Conservation (phyloP, 306 rosid genomes). For the Fragaria ananassa region DNA sequence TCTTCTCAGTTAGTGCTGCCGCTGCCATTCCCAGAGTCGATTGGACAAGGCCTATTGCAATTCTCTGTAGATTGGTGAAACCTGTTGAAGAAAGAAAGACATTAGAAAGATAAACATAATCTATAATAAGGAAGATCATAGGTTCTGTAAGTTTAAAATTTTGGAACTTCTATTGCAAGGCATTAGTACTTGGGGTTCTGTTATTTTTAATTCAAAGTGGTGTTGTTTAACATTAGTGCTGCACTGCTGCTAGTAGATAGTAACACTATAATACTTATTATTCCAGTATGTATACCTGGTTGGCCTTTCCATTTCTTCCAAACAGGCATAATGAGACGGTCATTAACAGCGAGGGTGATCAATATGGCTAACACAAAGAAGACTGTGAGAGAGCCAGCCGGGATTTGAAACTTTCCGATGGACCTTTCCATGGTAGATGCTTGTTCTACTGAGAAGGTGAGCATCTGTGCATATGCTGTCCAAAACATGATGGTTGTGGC, state of each 20-base stretch:
- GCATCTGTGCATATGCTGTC: conserved; percentile 88
- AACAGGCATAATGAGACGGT: conserved; percentile 77
- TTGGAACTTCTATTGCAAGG: not conserved
- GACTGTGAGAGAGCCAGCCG: conserved; percentile 85
- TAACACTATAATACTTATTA: too few species aligned
- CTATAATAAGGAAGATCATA: not conserved
- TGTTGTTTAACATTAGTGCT: not conserved
- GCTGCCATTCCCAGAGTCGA: conserved; percentile 69
- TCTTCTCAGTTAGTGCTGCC: conserved; percentile 60
- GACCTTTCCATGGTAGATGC: conserved; percentile 85
- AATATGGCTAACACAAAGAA: conserved; percentile 80
- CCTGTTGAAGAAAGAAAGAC: conserved; percentile 38
- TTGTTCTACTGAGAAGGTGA: conserved; percentile 94
- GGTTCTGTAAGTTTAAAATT: not conserved
- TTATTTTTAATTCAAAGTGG: not conserved
- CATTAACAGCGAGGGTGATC: conserved; percentile 63
- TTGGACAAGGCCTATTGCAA: conserved; percentile 66
- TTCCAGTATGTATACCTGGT: conserved; percentile 47
- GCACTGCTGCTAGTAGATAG: too few species aligned
- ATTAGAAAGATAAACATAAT: not conserved
- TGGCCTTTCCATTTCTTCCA: conserved; percentile 75
- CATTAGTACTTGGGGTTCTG: not conserved
- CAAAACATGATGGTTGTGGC: conserved; percentile 93
- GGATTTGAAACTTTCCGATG: conserved; percentile 64
- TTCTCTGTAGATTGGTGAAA: conserved; percentile 73